These are phyloP conservation scores for Citrullus amarus DNA, from an alignment of 306 rosid genomes.

Conservation along the genomic window DNA sequence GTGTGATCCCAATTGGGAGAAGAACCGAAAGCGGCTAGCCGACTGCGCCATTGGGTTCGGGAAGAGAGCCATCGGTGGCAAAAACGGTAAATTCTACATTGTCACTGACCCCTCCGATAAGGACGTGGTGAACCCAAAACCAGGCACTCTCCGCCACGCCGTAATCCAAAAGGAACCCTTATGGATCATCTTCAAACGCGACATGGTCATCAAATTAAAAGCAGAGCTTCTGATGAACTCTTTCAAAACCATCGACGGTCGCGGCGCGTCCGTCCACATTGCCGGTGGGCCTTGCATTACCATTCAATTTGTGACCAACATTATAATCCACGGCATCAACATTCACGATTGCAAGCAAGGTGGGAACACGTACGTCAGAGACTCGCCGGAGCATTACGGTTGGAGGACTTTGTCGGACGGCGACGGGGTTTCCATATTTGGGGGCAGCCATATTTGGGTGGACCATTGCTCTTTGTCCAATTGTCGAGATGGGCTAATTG, in stretches of 20 bases:
- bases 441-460: constrained; percentile 85
- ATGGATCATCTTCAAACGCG: constrained; percentile 66
- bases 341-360: constrained; percentile 78
- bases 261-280: constrained; percentile 70
- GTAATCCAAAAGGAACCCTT: constrained; percentile 69
- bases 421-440: constrained; percentile 73
- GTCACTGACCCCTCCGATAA: constrained; percentile 58
- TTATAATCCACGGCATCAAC: constrained; percentile 69
- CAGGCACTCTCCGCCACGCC: constrained; percentile 62
- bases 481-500: constrained; percentile 69
- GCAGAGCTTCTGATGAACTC: constrained; percentile 77
- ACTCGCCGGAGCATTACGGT: constrained; percentile 66
- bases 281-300: constrained; percentile 97
- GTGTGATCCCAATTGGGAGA: constrained; percentile 71
- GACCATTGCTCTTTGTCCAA: constrained; percentile 72
- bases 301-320: constrained; percentile 56
- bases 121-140: constrained; percentile 64
- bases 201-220: constrained; percentile 64
- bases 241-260: constrained; percentile 77
- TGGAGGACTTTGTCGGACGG: constrained; percentile 84
- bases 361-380: constrained; percentile 74
- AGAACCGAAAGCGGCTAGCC: constrained; percentile 53
- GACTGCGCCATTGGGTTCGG: constrained; percentile 86
- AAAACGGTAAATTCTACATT: constrained; percentile 59
- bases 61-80: constrained; percentile 69